Evolutionary conservation across 192 early-diverging fungal species (phyloP).

Genomic region (Coemansia sp.): DNA sequence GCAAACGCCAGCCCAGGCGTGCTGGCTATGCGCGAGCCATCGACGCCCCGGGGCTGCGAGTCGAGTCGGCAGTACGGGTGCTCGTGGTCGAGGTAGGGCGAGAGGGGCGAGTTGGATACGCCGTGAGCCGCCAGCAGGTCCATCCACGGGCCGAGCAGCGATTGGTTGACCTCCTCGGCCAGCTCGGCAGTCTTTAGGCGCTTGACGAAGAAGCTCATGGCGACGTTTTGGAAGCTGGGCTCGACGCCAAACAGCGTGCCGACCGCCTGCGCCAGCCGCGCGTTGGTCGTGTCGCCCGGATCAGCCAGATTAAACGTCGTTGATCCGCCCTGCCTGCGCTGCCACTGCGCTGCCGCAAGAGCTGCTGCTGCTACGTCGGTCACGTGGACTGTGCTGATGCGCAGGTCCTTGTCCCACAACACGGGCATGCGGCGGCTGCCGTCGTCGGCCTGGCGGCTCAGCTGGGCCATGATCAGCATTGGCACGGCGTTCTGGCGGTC

Average conservation of each 20-base stretch:
- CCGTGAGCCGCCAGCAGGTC: slow-evolving; percentile 69
- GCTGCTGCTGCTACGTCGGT: slow-evolving; percentile 69
- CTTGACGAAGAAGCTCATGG: slow-evolving; percentile 42
- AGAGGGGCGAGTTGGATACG: slow-evolving; percentile 79
- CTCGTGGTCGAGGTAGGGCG: slow-evolving; percentile 92
- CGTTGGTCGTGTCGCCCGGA: slow-evolving; percentile 77
- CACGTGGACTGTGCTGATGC: slow-evolving; percentile 95
- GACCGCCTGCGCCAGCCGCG: slow-evolving; percentile 24
- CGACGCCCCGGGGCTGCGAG: slow-evolving; percentile 66
- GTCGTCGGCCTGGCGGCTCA: slow-evolving; percentile 72
- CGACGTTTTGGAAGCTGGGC: slow-evolving; percentile 33
- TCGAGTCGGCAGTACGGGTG: slow-evolving; percentile 71
- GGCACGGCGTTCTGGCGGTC: slow-evolving; percentile 71
- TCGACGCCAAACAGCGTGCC: slow-evolving; percentile 24
- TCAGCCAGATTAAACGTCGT: slow-evolving; percentile 83
- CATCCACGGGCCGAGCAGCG: slow-evolving; percentile 90
- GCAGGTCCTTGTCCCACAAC: slow-evolving; percentile 88
- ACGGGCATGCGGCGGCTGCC: slow-evolving; percentile 87
- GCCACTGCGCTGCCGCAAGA: slow-evolving; percentile 59
- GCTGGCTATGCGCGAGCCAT: slow-evolving; percentile 76
- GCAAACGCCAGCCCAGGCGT: slow-evolving; percentile 62
- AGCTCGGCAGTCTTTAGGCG: slow-evolving; percentile 77
- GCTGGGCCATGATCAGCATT: slow-evolving; percentile 86
- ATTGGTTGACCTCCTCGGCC: slow-evolving; percentile 92
- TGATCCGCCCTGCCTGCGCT: neutral